Evolutionary conservation across 2,329 filamentous ascomycete species (phyloP), one percentile per base, ranked within the genome.

Genomic region (Monilinia vaccinii-corymbosi): DNA sequence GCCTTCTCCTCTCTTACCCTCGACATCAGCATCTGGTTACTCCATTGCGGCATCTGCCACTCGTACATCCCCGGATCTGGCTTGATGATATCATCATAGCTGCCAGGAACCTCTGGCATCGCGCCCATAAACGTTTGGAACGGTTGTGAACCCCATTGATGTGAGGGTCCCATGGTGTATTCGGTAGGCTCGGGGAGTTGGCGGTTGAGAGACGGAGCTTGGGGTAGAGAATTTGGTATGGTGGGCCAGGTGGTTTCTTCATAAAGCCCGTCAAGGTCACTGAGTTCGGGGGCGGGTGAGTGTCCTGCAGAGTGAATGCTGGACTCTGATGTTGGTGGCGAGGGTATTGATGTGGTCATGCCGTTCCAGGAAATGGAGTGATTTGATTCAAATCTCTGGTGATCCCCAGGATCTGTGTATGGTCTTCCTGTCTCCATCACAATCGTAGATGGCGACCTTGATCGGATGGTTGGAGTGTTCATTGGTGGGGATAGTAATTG

Each of bases 111-210:
- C 46, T 71, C 68, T 10, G 65, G 62, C 63, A 69, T 68, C 13
- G 69, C 65, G 8, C 69, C 70, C 69, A 71, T 71, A 52, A 70
- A 70, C 10, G 69, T 69, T 58, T 71, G 68, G 59, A 71, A 72
- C 2, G 68, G 67, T 48, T 69, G 66, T 14, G 46, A 58, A 2
- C 66, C 65, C 69, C 69, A 71, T n/a, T 53, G 38, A 21, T 61
- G 62, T 13, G 69, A 64, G 50, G 64, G 67, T 2, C 65, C 62
- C 18, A 67, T 64, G n/a, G 46, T 53, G 48, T 69, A 71, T 57
- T 69, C 66, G 14, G 46, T 25, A 44, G 52, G 28, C 25, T 58
- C 59, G 7, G 56, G 47, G 6, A 53, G 31, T 32, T 55, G 58
- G 18, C 38, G 58, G 46, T 60, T 53, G 28, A 44, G 31, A 34